phyloP scores from a whole-genome alignment of 345 rosid genomes.

The Corchorus olitorius region DNA sequence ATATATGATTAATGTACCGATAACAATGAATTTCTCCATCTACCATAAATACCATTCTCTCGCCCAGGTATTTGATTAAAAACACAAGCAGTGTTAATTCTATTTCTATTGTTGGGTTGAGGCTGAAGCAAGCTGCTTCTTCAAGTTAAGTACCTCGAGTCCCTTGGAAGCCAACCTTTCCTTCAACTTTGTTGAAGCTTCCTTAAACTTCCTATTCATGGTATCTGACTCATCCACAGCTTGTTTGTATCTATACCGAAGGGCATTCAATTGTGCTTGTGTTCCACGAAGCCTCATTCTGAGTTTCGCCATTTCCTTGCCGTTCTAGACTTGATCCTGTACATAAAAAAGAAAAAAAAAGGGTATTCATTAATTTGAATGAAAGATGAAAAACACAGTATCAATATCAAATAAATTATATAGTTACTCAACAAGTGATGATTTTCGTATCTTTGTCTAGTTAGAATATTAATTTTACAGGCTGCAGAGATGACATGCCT shows the following conservation, averaged over 20 bases:
- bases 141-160: slow-evolving; percentile 62
- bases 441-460: not conserved
- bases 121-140: slow-evolving; percentile 59
- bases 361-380: no score
- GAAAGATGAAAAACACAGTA: not conserved
- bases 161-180: slow-evolving; percentile 54
- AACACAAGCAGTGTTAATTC: not conserved
- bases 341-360: no score
- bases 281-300: slow-evolving; percentile 79
- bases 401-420: slow-evolving; percentile 4
- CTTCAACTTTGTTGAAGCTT: slow-evolving; percentile 69
- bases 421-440: not conserved
- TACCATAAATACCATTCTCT: not conserved
- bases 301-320: slow-evolving; percentile 66
- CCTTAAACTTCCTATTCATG: slow-evolving; percentile 65
- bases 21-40: not conserved
- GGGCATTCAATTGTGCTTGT: slow-evolving; percentile 69
- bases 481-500: slow-evolving; percentile 17
- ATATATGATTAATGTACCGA: no score
- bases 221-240: slow-evolving; percentile 47
- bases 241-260: slow-evolving; percentile 49
- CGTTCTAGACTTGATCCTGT: slow-evolving; percentile 46
- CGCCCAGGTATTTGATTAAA: not conserved
- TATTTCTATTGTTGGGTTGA: not conserved
- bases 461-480: not conserved